phyloP scores from a whole-genome alignment of 495 filamentous ascomycete species.

The Podospora fimiseda region DNA sequence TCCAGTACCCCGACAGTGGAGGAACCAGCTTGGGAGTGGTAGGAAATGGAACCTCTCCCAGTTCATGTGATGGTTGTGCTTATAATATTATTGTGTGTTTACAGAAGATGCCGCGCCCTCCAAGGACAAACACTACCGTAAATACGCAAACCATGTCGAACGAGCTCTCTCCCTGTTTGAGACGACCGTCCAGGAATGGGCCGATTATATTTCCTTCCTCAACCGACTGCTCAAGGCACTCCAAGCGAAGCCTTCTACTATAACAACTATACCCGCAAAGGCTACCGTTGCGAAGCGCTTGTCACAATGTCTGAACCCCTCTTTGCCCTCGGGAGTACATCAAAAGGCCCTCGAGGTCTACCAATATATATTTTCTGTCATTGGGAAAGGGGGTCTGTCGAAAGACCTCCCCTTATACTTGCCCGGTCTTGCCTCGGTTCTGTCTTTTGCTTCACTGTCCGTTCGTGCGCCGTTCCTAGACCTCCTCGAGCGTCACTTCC shows the following conservation, averaged over 20 bases:
- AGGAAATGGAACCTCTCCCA: conserved; percentile 16
- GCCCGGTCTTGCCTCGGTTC: conserved; percentile 76
- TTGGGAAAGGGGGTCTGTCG: conserved; percentile 68
- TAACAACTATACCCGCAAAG: conserved; percentile 74
- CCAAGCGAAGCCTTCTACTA: conserved; percentile 71
- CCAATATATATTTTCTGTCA: conserved; percentile 71
- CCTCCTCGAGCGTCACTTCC: conserved; percentile 73
- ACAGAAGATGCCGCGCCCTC: conserved; percentile 58
- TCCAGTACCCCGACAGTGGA: conserved; percentile 56
- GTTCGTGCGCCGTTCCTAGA: conserved; percentile 78
- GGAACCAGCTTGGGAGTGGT: conserved; percentile 47
- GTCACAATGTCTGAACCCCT: conserved; percentile 90
- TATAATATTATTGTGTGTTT: not conserved
- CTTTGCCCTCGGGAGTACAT: conserved; percentile 93
- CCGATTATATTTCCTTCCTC: conserved; percentile 97
- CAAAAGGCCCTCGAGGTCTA: conserved; percentile 97
- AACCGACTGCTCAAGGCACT: conserved; percentile 88
- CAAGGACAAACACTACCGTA: conserved; percentile 86
- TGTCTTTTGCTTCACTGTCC: conserved; percentile 89
- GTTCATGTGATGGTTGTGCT: conserved; percentile 7
- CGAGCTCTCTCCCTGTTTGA: conserved; percentile 87
- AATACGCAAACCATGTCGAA: conserved; percentile 85
- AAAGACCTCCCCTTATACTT: conserved; percentile 80
- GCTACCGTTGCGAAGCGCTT: conserved; percentile 78
- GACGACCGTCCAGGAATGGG: conserved; percentile 93